Conservation (phyloP, 495 filamentous ascomycete species). For the Aspergillus sclerotiicarbonarius region DNA sequence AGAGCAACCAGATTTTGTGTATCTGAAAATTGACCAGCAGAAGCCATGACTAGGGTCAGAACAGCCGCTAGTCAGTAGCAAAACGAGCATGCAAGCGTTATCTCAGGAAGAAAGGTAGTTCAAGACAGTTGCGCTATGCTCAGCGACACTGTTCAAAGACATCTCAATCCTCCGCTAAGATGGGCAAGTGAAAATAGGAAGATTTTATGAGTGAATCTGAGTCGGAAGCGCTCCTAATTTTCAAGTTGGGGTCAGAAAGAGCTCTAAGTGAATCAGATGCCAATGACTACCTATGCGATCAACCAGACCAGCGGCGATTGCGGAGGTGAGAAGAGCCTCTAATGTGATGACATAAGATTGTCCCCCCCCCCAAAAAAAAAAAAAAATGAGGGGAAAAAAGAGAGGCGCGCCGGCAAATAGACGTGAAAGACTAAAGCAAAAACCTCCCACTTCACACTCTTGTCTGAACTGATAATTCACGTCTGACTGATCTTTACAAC, state of each 20-base stretch:
- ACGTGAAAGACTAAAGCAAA: constrained; percentile 1
- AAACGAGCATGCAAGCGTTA: constrained; percentile 5
- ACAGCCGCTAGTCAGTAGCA: background rate
- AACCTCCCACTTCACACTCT: background rate
- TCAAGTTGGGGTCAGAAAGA: background rate
- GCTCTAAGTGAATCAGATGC: background rate
- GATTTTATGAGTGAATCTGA: background rate
- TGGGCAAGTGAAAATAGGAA: background rate
- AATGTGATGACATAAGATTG: constrained; percentile 43
- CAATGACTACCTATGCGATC: background rate
- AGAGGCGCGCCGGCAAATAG: constrained; percentile 1
- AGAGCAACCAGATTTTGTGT: constrained; percentile 39
- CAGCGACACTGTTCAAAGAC: constrained; percentile 20
- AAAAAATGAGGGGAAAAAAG: constrained; percentile 18
- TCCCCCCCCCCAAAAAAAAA: background rate
- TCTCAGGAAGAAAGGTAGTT: constrained; percentile 16
- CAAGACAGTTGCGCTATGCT: constrained; percentile 11
- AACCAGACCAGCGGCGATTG: constrained; percentile 9
- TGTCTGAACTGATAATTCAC: background rate
- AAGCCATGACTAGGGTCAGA: constrained; percentile 37
- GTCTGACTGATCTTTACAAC: constrained; percentile 2
- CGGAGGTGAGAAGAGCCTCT: constrained; percentile 29
- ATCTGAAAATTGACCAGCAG: constrained; percentile 42
- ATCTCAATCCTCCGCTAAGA: constrained; percentile 16
- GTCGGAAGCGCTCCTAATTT: background rate